These are phyloP conservation scores for Euphorbia peplus DNA, from an alignment of 345 rosid species.

Conservation along the genomic window DNA sequence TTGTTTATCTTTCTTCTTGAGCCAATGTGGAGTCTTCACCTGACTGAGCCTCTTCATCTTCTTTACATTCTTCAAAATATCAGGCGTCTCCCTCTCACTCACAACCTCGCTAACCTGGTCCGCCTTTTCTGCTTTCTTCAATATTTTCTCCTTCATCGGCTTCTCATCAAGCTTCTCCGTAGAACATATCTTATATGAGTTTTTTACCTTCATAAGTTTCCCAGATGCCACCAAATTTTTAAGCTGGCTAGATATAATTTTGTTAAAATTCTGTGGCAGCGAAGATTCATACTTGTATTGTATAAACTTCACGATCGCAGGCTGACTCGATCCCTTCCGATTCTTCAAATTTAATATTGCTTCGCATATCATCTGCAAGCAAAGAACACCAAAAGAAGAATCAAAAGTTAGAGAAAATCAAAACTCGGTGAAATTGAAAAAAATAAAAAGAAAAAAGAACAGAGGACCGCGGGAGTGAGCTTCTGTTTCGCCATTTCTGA, in stretches of 20 bases:
- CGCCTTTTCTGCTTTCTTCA: slow-evolving; percentile 18
- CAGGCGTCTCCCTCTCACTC: slow-evolving; percentile 43
- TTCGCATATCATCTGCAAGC: slow-evolving; percentile 27
- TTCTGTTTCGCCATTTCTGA: too few relatives aligned
- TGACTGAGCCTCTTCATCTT: slow-evolving; percentile 29
- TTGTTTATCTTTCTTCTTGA: slow-evolving; percentile 27
- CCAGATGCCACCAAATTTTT: slow-evolving; percentile 22
- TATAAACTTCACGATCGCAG: slow-evolving; percentile 28
- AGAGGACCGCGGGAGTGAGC: slow-evolving; percentile 20
- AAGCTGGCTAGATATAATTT: slow-evolving; percentile 17
- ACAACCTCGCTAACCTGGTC: slow-evolving; percentile 40
- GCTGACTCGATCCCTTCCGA: slow-evolving; percentile 32
- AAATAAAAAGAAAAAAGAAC: neutral
- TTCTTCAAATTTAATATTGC: slow-evolving; percentile 28
- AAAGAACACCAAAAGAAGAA: too few relatives aligned
- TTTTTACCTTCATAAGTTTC: slow-evolving; percentile 27
- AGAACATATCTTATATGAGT: slow-evolving; percentile 30
- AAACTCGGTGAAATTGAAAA: neutral
- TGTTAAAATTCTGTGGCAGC: slow-evolving; percentile 24
- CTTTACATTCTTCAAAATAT: slow-evolving; percentile 25
- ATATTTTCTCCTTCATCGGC: slow-evolving; percentile 12
- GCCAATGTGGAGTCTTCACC: slow-evolving; percentile 31
- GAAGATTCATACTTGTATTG: slow-evolving; percentile 22
- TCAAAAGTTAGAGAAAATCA: neutral
- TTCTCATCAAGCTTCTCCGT: slow-evolving; percentile 17